Conservation (phyloP, 805 yeast species). For the Starmerella vaccinii region DNA sequence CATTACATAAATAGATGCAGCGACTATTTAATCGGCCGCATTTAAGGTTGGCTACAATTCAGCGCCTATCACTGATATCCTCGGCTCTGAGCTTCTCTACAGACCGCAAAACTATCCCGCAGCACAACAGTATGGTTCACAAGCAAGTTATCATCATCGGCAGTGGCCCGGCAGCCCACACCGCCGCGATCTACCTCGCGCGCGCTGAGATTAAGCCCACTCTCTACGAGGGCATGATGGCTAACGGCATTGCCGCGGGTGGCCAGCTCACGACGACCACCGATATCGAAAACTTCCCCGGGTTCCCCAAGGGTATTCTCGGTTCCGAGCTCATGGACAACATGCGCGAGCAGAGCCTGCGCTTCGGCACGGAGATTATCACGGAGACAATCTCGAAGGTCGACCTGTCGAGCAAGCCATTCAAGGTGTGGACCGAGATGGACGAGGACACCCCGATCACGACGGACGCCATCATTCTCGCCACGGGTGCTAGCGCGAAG, state of each 20-base stretch:
- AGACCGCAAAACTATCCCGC: background rate
- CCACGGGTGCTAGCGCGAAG: conserved; percentile 98
- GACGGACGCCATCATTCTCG: conserved; percentile 82
- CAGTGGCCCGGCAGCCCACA: conserved; percentile 98
- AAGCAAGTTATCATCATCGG: conserved; percentile 42
- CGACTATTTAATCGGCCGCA: conserved; percentile 9
- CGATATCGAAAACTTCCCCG: conserved; percentile 97
- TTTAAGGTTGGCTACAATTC: conserved; percentile 7
- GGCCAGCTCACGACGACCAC: conserved; percentile 99
- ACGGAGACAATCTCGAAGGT: conserved; percentile 93
- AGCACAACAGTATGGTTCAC: conserved; percentile 23
- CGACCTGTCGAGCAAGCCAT: conserved; percentile 78
- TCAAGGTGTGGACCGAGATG: conserved; percentile 95
- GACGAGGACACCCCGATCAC: conserved; percentile 80
- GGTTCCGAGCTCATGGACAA: conserved; percentile 86
- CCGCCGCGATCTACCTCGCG: conserved; percentile 94
- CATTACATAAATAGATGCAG: conserved; percentile 20
- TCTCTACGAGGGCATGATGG: conserved; percentile 89
- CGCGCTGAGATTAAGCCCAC: conserved; percentile 94
- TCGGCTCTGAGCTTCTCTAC: conserved; percentile 15
- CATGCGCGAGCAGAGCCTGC: conserved; percentile 79
- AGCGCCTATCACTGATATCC: conserved; percentile 21
- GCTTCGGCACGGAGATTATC: conserved; percentile 87
- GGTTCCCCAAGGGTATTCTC: conserved; percentile 86
- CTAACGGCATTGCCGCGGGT: conserved; percentile 98